Percentiles rank a stretch among this genome's conserved stretches.
These are phyloP conservation scores for Cladosporium sp. DNA, from an alignment of 2,329 filamentous ascomycete genomes.

Conservation along the genomic window DNA sequence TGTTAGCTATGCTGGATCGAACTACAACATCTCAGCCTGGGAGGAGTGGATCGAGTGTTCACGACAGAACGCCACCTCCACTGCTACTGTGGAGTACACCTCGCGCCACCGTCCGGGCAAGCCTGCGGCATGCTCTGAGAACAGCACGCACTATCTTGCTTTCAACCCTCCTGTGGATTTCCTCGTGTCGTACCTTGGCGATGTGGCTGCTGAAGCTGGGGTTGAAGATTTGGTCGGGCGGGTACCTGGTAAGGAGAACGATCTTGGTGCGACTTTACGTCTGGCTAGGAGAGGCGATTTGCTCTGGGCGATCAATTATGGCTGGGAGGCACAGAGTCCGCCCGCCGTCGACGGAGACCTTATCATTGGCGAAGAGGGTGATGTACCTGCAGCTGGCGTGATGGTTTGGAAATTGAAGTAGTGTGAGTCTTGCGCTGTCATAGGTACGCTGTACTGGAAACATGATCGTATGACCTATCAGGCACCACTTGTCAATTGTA, in stretches of 20 bases:
- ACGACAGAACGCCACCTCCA: constrained; percentile 21
- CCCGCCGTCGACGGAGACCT: constrained; percentile 22
- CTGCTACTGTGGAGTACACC: constrained; percentile 23
- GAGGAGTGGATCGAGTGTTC: constrained; percentile 26
- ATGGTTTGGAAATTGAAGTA: constrained; percentile 25
- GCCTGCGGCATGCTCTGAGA: constrained; percentile 25
- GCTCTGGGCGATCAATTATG: constrained; percentile 31
- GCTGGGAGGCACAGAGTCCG: constrained; percentile 22
- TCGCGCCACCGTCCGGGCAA: constrained; percentile 25
- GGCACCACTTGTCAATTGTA: not conserved
- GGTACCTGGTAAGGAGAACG: constrained; percentile 20
- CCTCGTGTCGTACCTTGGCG: constrained; percentile 26
- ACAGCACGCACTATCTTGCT: constrained; percentile 25
- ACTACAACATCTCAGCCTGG: constrained; percentile 25
- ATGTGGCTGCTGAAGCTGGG: constrained; percentile 23
- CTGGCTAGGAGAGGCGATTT: constrained; percentile 24
- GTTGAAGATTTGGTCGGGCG: constrained; percentile 24
- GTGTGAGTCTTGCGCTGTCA: not conserved
- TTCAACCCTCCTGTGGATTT: constrained; percentile 27
- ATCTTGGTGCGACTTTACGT: constrained; percentile 27
- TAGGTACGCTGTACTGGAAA: not conserved
- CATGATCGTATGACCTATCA: not conserved
- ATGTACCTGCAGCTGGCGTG: constrained; percentile 25
- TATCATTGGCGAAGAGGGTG: constrained; percentile 23
- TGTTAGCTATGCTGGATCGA: constrained; percentile 22